Percentiles rank a stretch among this genome's conserved stretches.
Conservation (phyloP, 2,329 filamentous ascomycete species). For the Hymenoscyphus scutula region DNA sequence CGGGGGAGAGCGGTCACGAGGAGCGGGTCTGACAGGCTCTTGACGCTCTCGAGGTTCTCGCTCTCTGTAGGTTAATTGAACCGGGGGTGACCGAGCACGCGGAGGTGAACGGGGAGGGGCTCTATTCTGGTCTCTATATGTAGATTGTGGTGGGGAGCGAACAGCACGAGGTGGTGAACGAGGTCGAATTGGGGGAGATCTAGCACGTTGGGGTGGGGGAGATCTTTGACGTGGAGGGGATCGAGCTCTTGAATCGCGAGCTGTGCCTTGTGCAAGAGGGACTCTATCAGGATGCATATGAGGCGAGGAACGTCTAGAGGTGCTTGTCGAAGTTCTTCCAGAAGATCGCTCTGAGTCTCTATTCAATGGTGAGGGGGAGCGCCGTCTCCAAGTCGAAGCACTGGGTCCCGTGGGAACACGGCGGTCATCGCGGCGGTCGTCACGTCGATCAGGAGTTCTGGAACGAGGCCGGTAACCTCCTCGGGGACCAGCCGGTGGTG, state of each 20-base stretch:
- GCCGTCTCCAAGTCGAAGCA: slow-evolving; percentile 50
- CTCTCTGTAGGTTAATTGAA: slow-evolving; percentile 29
- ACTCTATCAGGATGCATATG: slow-evolving; percentile 53
- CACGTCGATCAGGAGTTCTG: slow-evolving; percentile 52
- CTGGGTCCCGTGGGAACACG: slow-evolving; percentile 41
- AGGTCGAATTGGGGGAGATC: slow-evolving; percentile 15
- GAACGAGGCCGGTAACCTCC: slow-evolving; percentile 41
- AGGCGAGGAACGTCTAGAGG: slow-evolving; percentile 61
- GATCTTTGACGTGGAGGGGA: slow-evolving; percentile 35
- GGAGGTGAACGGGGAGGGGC: slow-evolving; percentile 24
- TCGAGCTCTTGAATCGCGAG: slow-evolving; percentile 32
- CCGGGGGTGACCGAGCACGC: slow-evolving; percentile 1
- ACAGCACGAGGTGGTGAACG: slow-evolving; percentile 6
- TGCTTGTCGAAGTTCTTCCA: slow-evolving; percentile 54
- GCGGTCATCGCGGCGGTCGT: slow-evolving; percentile 34
- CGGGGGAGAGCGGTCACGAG: slow-evolving; percentile 33
- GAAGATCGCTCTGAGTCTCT: slow-evolving; percentile 48
- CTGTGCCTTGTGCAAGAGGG: slow-evolving; percentile 39
- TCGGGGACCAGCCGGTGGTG: slow-evolving; percentile 38
- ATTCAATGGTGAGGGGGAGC: slow-evolving; percentile 52
- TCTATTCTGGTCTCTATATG: neutral
- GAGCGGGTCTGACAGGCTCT: slow-evolving; percentile 27
- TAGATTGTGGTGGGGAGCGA: neutral
- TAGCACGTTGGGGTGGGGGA: slow-evolving; percentile 17
- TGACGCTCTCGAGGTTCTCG: slow-evolving; percentile 27